These are phyloP conservation scores for Penicillium hesseltinei DNA, from an alignment of 2,329 filamentous ascomycete species.

Conservation along the genomic window DNA sequence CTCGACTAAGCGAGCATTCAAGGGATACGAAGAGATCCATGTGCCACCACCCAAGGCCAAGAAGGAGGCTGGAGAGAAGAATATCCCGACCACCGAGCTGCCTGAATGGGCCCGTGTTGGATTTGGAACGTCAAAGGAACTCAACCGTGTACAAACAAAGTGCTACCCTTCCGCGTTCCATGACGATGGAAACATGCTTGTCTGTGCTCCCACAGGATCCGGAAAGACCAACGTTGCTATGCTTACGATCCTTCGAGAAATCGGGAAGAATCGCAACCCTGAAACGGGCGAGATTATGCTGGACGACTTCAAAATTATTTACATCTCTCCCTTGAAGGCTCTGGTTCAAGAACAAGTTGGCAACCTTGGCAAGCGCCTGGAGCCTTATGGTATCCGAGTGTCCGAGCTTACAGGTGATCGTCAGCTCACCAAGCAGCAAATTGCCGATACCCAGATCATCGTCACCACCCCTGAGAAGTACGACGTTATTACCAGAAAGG, in stretches of 20 bases:
- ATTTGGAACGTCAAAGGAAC: conserved; percentile 79
- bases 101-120: conserved; percentile 88
- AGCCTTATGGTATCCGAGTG: conserved; percentile 86
- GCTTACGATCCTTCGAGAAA: conserved; percentile 92
- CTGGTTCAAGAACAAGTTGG: conserved; percentile 97
- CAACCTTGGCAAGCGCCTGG: conserved; percentile 89
- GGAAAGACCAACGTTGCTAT: conserved; percentile 99
- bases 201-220: conserved; percentile 94
- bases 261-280: conserved; percentile 89
- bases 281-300: conserved; percentile 91
- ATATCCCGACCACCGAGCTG: conserved; percentile 81
- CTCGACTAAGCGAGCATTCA: conserved; percentile 92
- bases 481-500: conserved; percentile 98
- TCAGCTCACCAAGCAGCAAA: conserved; percentile 97
- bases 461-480: conserved; percentile 98
- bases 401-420: conserved; percentile 96
- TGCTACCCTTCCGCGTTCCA: conserved; percentile 89
- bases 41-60: conserved; percentile 90
- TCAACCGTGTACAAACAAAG: conserved; percentile 94
- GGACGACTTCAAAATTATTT: conserved; percentile 97
- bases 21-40: conserved; percentile 98
- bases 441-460: conserved; percentile 95
- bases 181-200: conserved; percentile 94
- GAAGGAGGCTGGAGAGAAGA: conserved; percentile 72
- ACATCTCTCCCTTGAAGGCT: conserved; percentile 93